Percentiles rank a stretch among this genome's conserved stretches.
Evolutionary conservation across 345 rosid species (phyloP).

Genomic region (Arabidopsis arenosa): DNA sequence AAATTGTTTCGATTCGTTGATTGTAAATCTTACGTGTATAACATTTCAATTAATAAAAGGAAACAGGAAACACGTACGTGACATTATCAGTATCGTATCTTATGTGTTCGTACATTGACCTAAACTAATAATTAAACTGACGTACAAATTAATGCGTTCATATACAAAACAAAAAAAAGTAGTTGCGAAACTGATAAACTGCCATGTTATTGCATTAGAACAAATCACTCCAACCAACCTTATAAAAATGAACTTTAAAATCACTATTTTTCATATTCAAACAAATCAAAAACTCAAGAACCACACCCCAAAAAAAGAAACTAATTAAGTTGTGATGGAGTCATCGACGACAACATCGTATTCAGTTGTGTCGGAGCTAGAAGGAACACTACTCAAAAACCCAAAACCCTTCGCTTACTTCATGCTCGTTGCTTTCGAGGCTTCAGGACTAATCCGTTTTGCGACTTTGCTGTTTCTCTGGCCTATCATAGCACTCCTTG

Average conservation of each 20-base stretch:
- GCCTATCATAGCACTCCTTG: constrained; percentile 72
- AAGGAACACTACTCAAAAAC: constrained; percentile 73
- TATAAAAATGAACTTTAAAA: constrained; percentile 29
- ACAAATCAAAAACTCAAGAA: constrained; percentile 6
- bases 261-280: constrained; percentile 27
- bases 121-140: no score
- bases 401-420: constrained; percentile 73
- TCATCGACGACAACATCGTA: constrained; percentile 34
- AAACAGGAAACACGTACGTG: not conserved
- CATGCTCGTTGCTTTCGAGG: constrained; percentile 91
- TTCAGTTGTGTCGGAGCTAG: constrained; percentile 76
- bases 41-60: no score
- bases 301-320: not conserved
- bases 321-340: constrained; percentile 44
- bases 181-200: constrained; percentile 74
- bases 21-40: not conserved
- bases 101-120: no score
- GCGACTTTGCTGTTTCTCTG: constrained; percentile 57
- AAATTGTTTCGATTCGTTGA: constrained; percentile 43
- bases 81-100: not conserved
- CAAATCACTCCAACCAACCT: constrained; percentile 58
- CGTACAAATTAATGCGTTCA: not conserved
- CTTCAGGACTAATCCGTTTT: constrained; percentile 82
- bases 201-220: constrained; percentile 50
- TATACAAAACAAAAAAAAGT: constrained; percentile 39